These are phyloP conservation scores for Rhododendron griersonianum DNA, from an alignment of 148 eudicot species.

Conservation along the genomic window DNA sequence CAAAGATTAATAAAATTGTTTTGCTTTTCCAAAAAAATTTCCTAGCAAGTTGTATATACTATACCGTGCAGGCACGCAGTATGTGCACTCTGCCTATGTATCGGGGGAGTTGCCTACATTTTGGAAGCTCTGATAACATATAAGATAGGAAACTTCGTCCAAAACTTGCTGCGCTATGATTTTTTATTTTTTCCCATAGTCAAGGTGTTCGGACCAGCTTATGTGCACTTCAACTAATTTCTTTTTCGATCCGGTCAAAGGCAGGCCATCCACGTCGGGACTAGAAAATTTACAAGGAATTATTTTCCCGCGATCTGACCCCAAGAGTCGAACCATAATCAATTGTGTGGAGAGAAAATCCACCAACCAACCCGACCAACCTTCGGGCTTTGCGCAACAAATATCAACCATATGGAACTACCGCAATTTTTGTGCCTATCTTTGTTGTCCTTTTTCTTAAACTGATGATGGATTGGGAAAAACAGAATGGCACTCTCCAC, in stretches of 20 bases:
- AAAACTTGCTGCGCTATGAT: not conserved
- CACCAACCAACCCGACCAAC: not conserved
- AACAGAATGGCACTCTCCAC: not conserved
- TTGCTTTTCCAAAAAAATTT: no score
- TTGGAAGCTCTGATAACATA: not conserved
- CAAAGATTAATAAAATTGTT: no score
- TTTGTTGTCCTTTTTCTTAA: not conserved
- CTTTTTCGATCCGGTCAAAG: not conserved
- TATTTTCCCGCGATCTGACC: not conserved
- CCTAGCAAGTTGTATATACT: not conserved
- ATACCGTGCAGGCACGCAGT: not conserved
- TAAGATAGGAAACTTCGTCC: slow-evolving; percentile 5
- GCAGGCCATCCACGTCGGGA: not conserved
- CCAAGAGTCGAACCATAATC: not conserved
- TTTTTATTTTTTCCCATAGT: no score
- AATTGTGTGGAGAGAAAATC: not conserved
- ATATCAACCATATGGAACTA: not conserved
- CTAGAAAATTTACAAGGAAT: no score
- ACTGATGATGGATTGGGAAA: not conserved
- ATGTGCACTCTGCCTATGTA: not conserved
- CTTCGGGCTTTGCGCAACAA: not conserved
- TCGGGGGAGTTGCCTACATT: not conserved
- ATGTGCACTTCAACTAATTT: not conserved
- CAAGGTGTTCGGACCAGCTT: not conserved
- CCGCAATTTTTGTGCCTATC: not conserved